Conservation (phyloP, 179 eudicot species). For the Nepenthes alata region DNA sequence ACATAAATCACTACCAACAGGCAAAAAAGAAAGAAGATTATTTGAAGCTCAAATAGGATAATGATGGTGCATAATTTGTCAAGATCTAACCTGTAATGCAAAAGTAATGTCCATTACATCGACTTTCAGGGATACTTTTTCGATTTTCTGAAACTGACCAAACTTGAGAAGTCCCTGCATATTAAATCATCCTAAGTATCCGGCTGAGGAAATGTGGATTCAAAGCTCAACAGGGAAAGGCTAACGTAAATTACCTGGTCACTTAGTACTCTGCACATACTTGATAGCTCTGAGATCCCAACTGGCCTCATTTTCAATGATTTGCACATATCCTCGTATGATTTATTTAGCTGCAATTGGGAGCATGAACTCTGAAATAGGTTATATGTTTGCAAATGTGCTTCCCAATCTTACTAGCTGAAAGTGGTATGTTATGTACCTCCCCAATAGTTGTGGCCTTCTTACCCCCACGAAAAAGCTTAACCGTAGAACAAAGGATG, state of each 20-base stretch:
- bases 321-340: constrained; percentile 67
- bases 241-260: constrained; percentile 50
- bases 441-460: constrained; percentile 73
- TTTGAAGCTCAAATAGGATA: not conserved
- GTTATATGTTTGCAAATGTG: not conserved
- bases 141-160: constrained; percentile 59
- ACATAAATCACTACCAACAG: not conserved
- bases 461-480: constrained; percentile 57
- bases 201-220: not conserved
- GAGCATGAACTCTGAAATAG: constrained; percentile 6
- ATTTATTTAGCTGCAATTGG: constrained; percentile 53
- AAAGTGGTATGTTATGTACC: constrained; percentile 35
- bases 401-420: not conserved
- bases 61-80: not conserved
- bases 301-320: constrained; percentile 44
- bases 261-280: constrained; percentile 77
- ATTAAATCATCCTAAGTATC: constrained; percentile 5
- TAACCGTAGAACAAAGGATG: constrained; percentile 76
- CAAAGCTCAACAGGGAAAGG: not conserved
- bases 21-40: not conserved
- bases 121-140: constrained; percentile 50
- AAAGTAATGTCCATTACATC: constrained; percentile 77
- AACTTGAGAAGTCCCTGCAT: constrained; percentile 69
- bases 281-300: constrained; percentile 61
- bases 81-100: constrained; percentile 62